Evolutionary conservation across 768 basidiomycete genomes (phyloP).

Genomic region (Pleurotus pulmonarius): DNA sequence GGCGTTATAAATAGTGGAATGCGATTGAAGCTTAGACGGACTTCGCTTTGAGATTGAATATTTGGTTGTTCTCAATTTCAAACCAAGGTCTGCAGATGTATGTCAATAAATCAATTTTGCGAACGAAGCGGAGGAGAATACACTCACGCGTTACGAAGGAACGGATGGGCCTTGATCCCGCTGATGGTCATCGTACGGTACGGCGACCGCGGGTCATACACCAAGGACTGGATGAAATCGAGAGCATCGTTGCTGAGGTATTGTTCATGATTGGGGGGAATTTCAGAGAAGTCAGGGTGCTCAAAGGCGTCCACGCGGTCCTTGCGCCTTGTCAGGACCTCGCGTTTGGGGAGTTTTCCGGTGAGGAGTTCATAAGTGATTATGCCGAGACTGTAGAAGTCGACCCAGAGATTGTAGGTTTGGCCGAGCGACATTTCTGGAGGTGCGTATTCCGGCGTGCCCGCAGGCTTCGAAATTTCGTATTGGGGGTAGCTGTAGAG

Average conservation of each 20-base stretch:
- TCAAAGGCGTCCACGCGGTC: not conserved
- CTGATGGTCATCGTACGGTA: not conserved
- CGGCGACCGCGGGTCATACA: not conserved
- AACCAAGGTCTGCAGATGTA: not conserved
- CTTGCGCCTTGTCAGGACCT: not conserved
- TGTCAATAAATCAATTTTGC: not conserved
- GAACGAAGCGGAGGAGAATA: not conserved
- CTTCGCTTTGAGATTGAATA: not conserved
- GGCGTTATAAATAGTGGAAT: no score
- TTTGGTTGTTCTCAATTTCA: constrained; percentile 3
- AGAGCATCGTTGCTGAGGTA: not conserved
- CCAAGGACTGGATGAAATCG: not conserved
- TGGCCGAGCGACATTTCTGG: not conserved
- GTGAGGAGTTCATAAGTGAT: not conserved
- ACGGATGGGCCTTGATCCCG: not conserved
- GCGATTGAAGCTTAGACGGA: no score
- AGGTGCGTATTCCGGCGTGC: not conserved
- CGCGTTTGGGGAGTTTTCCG: not conserved
- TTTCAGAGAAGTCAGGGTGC: not conserved
- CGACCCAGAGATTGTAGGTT: not conserved
- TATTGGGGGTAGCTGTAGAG: not conserved
- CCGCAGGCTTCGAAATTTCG: not conserved
- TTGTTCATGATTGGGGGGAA: not conserved
- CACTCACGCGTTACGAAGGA: constrained; percentile 1
- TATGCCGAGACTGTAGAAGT: not conserved